These are phyloP conservation scores for Trichoderma breve DNA, from an alignment of 2,329 filamentous ascomycete species.

Conservation along the genomic window DNA sequence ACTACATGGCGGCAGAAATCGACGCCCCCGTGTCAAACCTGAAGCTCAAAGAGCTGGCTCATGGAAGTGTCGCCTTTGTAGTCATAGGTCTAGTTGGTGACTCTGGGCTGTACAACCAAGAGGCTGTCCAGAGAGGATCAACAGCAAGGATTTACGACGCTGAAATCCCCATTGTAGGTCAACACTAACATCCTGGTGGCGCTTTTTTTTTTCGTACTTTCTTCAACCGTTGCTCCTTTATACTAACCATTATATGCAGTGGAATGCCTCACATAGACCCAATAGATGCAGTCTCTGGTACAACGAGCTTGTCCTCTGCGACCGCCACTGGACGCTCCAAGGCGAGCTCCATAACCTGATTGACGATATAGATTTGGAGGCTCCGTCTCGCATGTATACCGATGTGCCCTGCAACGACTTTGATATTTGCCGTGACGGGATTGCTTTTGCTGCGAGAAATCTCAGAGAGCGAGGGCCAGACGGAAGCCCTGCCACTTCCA, in stretches of 20 bases:
- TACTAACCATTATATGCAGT: slow-evolving; percentile 31
- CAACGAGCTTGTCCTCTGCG: slow-evolving; percentile 30
- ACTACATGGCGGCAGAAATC: slow-evolving; percentile 32
- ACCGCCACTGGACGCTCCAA: slow-evolving; percentile 33
- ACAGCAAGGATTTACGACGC: slow-evolving; percentile 37
- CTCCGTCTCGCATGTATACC: slow-evolving; percentile 29
- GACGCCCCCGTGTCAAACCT: slow-evolving; percentile 34
- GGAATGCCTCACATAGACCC: slow-evolving; percentile 32
- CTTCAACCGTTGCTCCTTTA: neutral
- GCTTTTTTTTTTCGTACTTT: neutral
- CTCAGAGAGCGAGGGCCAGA: slow-evolving; percentile 16
- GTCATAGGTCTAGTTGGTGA: slow-evolving; percentile 36
- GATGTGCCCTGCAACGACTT: slow-evolving; percentile 28
- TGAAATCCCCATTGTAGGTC: slow-evolving; percentile 29
- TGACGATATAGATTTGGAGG: slow-evolving; percentile 32
- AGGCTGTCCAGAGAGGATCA: slow-evolving; percentile 26
- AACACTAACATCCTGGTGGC: neutral
- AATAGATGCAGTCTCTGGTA: slow-evolving; percentile 41
- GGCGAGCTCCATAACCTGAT: slow-evolving; percentile 36
- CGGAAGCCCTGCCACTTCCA: slow-evolving; percentile 23
- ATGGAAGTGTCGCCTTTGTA: slow-evolving; percentile 37
- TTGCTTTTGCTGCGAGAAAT: slow-evolving; percentile 35
- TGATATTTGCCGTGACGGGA: slow-evolving; percentile 36
- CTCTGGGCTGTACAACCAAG: slow-evolving; percentile 35
- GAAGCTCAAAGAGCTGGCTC: slow-evolving; percentile 34